Base-by-base conservation (phyloP, 805 yeast genomes). In the Metschnikowia sp. region DNA sequence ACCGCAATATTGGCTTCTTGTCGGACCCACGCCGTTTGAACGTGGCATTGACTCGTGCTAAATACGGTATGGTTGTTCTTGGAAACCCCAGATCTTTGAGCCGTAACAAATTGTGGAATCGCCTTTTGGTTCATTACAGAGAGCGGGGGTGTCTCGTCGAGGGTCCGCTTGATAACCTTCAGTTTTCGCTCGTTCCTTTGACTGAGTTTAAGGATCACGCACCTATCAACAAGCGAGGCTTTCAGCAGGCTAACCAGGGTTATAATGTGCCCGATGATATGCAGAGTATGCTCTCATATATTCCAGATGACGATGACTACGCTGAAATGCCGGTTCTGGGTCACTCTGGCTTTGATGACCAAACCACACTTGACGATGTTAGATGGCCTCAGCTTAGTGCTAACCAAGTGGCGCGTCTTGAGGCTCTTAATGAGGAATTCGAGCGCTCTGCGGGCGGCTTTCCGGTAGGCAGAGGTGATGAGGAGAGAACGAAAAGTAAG, bases 61-160 rank as follows among this genome's bases (percentile, higher is more conserved):
- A 68, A 37, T 70, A 64, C 50, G 77, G 77, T 3, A 58, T 72
- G 50, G 63, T 70, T 7, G 51, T 91, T 19, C 70, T 91, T 44
- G 97, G 97, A 47, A 89, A 90, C 61, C 96, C 96, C 9, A 72
- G 84, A 51, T 80, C 94, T 0, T 73, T 91, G 54, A 76, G 87
- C 38, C 76, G 78, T 49, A 86, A 87, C 63, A 64, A 74, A 10
- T 68, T 91, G 52, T 91, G 97, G 97, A 83, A 83, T 56, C 84
- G 81, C 51, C 69, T 91, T 49, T 70, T 91, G 55, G 66, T 80
- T 39, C 95, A 88, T 62, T 90, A 80, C 69, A 76, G 96, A 66
- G 92, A 88, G 56, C 79, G 78, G 47, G 96, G 96, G 1, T 86
- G 95, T 65, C 70, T 91, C 31, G 97, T 91, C 28, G 97, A 91